Evolutionary conservation across 2,329 filamentous ascomycete genomes (phyloP).

Genomic region (Tolypocladium nubicola): DNA sequence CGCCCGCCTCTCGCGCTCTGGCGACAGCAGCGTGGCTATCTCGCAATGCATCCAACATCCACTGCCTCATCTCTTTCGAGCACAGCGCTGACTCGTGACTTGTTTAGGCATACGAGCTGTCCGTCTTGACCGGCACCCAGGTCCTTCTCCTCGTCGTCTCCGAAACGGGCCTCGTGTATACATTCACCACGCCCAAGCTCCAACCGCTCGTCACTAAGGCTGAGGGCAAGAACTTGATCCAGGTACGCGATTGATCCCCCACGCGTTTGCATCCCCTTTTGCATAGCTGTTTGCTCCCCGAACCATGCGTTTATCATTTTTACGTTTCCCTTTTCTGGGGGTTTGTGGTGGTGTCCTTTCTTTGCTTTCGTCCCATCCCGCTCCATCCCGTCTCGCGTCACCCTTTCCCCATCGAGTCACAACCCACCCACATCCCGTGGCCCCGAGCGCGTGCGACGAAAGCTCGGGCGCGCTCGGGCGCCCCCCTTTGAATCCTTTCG

Average conservation of each 20-base stretch:
- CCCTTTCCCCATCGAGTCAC: neutral
- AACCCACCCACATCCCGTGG: neutral
- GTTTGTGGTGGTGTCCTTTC: neutral
- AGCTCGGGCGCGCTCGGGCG: neutral
- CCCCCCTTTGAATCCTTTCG: neutral
- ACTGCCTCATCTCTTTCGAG: neutral
- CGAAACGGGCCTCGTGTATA: conserved; percentile 94
- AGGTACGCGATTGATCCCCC: conserved; percentile 49
- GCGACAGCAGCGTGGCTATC: neutral
- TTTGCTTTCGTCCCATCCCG: neutral
- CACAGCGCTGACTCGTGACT: conserved; percentile 4
- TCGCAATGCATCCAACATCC: neutral
- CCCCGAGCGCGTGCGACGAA: neutral
- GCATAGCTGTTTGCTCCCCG: neutral
- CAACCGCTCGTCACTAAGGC: conserved; percentile 97
- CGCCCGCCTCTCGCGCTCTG: neutral
- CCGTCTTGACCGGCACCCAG: conserved; percentile 94
- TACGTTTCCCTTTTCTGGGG: neutral
- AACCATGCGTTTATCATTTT: neutral
- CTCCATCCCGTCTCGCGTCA: neutral
- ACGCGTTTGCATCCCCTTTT: neutral
- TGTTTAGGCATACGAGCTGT: conserved; percentile 83
- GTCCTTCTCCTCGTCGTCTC: conserved; percentile 93
- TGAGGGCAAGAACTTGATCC: conserved; percentile 97
- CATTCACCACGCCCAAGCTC: conserved; percentile 95